phyloP scores from a whole-genome alignment of 768 basidiomycete species.

The Tephrocybe sp. region DNA sequence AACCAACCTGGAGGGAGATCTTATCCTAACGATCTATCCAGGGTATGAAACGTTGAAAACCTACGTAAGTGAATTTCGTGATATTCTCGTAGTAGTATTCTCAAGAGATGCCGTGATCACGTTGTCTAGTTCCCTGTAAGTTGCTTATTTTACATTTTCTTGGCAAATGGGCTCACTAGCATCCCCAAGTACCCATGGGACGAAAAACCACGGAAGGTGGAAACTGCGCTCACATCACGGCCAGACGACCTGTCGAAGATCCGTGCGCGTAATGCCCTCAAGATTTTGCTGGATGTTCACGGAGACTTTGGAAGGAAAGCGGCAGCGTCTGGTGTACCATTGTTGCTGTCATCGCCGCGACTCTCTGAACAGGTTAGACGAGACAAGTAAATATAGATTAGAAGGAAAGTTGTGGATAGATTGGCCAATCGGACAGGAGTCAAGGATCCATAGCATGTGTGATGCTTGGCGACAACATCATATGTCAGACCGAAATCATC shows the following conservation, averaged over 20 bases:
- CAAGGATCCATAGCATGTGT: slow-evolving; percentile 16
- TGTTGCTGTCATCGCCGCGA: slow-evolving; percentile 41
- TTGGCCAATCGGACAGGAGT: slow-evolving; percentile 16
- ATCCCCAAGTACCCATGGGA: slow-evolving; percentile 76
- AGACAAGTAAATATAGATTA: slow-evolving; percentile 18
- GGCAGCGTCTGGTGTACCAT: slow-evolving; percentile 36
- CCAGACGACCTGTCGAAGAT: slow-evolving; percentile 85
- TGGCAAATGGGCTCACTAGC: slow-evolving; percentile 15
- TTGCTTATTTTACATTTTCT: slow-evolving; percentile 21
- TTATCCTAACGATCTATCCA: slow-evolving; percentile 20
- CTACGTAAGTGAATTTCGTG: slow-evolving; percentile 31
- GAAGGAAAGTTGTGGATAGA: slow-evolving; percentile 12
- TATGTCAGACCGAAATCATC: slow-evolving; percentile 21
- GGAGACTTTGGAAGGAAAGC: slow-evolving; percentile 80
- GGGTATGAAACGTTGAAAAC: slow-evolving; percentile 49
- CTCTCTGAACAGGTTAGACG: slow-evolving; percentile 29
- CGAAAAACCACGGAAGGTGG: slow-evolving; percentile 62
- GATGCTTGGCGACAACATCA: slow-evolving; percentile 19
- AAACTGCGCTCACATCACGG: slow-evolving; percentile 68
- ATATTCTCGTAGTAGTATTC: slow-evolving; percentile 4
- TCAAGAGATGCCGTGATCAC: slow-evolving; percentile 15
- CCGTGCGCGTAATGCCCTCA: slow-evolving; percentile 92
- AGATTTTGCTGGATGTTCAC: slow-evolving; percentile 86
- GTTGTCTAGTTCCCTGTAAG: slow-evolving; percentile 47
- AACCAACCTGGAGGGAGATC: background rate